Evolutionary conservation across 2,329 filamentous ascomycete species (phyloP).

Genomic region (Gaeumannomyces tritici): DNA sequence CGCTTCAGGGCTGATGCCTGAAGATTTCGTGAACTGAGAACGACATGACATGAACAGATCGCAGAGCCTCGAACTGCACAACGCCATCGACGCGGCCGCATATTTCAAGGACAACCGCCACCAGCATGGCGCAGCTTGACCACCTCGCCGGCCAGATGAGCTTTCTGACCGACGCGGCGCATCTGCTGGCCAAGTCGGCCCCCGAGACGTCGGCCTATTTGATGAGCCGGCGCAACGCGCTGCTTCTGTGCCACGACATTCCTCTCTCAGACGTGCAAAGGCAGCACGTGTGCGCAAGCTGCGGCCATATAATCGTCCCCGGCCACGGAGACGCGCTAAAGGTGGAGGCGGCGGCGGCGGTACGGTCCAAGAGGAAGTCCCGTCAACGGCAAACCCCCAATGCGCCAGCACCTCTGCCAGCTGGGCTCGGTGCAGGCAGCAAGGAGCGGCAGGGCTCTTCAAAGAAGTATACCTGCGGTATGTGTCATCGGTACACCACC

Average conservation of each 20-base stretch:
- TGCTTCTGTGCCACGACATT: conserved; percentile 38
- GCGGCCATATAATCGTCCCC: conserved; percentile 50
- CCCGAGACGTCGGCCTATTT: conserved; percentile 51
- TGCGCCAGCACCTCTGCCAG: neutral
- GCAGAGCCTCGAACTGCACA: neutral
- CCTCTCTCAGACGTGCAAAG: conserved; percentile 35
- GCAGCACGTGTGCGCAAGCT: conserved; percentile 47
- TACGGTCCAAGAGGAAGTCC: conserved; percentile 22
- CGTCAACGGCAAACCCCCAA: neutral
- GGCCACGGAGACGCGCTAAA: conserved; percentile 33
- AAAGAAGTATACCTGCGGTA: conserved; percentile 34
- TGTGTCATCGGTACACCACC: conserved; percentile 33
- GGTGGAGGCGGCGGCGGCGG: conserved; percentile 32
- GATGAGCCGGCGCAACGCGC: conserved; percentile 40
- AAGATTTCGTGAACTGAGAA: neutral
- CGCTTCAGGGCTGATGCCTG: neutral
- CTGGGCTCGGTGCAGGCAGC: neutral
- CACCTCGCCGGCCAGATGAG: conserved; percentile 19
- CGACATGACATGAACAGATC: neutral
- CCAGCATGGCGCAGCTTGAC: conserved; percentile 6
- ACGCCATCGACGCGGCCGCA: neutral
- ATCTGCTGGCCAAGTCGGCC: conserved; percentile 41
- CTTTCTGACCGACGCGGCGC: conserved; percentile 49
- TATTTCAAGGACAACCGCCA: neutral
- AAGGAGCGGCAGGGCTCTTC: conserved; percentile 13